phyloP scores from a whole-genome alignment of 192 early-diverging fungal genomes.

The Backusella australiensis region DNA sequence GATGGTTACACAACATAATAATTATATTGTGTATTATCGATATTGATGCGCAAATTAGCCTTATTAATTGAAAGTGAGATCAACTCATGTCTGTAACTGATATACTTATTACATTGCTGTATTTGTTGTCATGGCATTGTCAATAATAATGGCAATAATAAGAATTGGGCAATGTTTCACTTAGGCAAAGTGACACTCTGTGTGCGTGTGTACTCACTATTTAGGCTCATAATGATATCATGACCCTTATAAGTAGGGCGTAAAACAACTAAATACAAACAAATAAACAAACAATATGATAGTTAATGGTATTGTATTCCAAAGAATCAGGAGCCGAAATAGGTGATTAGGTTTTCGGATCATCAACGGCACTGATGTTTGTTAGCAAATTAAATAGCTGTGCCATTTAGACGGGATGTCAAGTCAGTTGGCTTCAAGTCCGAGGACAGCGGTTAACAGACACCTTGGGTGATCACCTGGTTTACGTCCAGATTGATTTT shows the following conservation, averaged over 20 bases:
- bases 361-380: conserved; percentile 26
- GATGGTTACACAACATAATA: no score
- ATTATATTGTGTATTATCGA: no score
- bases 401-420: conserved; percentile 10
- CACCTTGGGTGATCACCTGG: conserved; percentile 20
- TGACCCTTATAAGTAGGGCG: neutral
- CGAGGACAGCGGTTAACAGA: conserved; percentile 26
- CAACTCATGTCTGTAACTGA: no score
- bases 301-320: neutral
- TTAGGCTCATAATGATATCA: neutral
- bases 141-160: neutral
- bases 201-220: neutral
- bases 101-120: no score
- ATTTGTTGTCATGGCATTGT: neutral
- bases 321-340: conserved; percentile 13
- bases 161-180: neutral
- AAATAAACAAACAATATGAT: neutral
- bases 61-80: no score
- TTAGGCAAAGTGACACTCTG: neutral
- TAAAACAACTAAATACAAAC: neutral
- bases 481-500: conserved; percentile 21
- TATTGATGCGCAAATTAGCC: no score
- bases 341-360: conserved; percentile 29
- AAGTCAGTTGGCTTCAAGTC: conserved; percentile 18
- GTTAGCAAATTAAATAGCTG: conserved; percentile 20